Evolutionary conservation across 2,329 filamentous ascomycete species (phyloP).

Genomic region (Trichoderma sp.): DNA sequence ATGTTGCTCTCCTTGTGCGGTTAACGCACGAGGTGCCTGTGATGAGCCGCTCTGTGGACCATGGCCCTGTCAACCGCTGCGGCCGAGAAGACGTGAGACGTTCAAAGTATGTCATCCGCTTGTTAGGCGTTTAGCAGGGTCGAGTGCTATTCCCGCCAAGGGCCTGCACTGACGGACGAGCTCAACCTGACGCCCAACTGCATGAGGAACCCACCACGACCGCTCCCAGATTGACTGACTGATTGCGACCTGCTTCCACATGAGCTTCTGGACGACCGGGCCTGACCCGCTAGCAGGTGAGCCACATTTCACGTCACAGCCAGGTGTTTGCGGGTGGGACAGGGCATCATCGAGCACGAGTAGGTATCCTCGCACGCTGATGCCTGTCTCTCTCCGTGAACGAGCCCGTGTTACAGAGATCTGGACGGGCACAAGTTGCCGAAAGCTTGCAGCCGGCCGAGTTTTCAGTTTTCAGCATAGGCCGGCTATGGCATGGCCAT

Average conservation of each 20-base stretch:
- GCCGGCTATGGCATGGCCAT: not conserved
- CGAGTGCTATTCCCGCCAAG: conserved; percentile 1
- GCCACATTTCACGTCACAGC: conserved; percentile 16
- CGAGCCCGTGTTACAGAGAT: not conserved
- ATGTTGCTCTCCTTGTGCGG: not conserved
- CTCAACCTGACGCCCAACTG: conserved; percentile 16
- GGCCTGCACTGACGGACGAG: not conserved
- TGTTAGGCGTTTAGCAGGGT: conserved; percentile 2
- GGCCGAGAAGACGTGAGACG: conserved; percentile 8
- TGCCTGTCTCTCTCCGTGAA: not conserved
- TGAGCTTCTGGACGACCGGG: conserved; percentile 4
- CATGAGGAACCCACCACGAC: conserved; percentile 5
- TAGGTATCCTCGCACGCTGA: not conserved
- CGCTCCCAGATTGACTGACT: conserved; percentile 1
- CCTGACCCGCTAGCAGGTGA: conserved; percentile 1
- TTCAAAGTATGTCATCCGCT: not conserved
- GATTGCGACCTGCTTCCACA: not conserved
- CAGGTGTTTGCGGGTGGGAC: conserved; percentile 1
- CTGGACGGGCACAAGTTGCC: conserved; percentile 2
- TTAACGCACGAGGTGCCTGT: not conserved
- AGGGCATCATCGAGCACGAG: not conserved
- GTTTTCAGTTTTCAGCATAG: not conserved
- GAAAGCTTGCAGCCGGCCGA: not conserved
- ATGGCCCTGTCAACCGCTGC: not conserved
- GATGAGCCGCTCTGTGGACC: conserved; percentile 6